A percentile compares a stretch with the other conserved stretches of the same genome.
These are phyloP conservation scores for Scheffersomyces stipitis DNA, from an alignment of 805 yeast species.

Conservation along the genomic window DNA sequence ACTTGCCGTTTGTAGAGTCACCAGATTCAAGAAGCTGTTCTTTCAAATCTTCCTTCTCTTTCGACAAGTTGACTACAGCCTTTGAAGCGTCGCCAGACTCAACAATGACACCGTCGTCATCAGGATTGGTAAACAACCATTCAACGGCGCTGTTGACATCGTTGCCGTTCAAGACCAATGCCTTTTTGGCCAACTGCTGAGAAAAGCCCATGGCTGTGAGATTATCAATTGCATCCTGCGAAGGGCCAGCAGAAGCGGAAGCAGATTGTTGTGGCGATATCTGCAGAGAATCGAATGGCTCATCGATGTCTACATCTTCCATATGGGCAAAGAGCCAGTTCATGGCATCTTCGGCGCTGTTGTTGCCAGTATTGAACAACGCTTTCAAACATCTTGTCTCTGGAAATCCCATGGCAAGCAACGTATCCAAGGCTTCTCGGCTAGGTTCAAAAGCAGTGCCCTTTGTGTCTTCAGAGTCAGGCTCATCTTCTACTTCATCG, in stretches of 20 bases:
- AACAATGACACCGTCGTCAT: slow-evolving; percentile 65
- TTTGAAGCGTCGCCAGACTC: slow-evolving; percentile 4
- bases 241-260: slow-evolving; percentile 14
- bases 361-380: slow-evolving; percentile 69
- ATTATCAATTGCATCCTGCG: slow-evolving; percentile 43
- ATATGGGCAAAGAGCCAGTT: slow-evolving; percentile 87
- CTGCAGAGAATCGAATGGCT: slow-evolving; percentile 42
- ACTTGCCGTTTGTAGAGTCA: slow-evolving; percentile 27
- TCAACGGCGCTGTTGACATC: slow-evolving; percentile 80
- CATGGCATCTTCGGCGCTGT: slow-evolving; percentile 69
- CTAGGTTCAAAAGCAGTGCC: slow-evolving; percentile 50
- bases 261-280: slow-evolving; percentile 20
- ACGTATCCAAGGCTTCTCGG: slow-evolving; percentile 49
- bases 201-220: slow-evolving; percentile 79
- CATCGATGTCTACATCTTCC: slow-evolving; percentile 81
- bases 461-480: slow-evolving; percentile 7
- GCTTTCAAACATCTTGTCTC: slow-evolving; percentile 65
- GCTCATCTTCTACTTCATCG: slow-evolving; percentile 22
- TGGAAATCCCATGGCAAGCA: slow-evolving; percentile 87
- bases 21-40: slow-evolving; percentile 10
- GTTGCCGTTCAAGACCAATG: slow-evolving; percentile 56
- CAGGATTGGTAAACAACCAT: slow-evolving; percentile 85
- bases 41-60: slow-evolving; percentile 16
- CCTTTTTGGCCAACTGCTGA: slow-evolving; percentile 64
- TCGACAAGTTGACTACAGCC: slow-evolving; percentile 27